Percentiles rank a stretch among this genome's conserved stretches.
Evolutionary conservation across 345 rosid genomes (phyloP).

Genomic region (Citropsis articulata): DNA sequence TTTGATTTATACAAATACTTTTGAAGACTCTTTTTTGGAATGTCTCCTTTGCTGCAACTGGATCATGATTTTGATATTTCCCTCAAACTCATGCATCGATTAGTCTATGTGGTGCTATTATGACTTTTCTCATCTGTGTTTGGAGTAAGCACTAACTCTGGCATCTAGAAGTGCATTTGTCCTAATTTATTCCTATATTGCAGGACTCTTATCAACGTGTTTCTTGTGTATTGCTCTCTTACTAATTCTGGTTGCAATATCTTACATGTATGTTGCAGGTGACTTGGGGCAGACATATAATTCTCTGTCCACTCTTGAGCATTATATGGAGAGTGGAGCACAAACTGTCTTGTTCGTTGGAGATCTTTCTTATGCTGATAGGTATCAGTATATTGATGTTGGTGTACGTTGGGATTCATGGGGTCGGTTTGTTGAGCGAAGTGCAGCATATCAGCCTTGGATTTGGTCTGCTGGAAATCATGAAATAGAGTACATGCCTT

Average conservation of each 20-base stretch:
- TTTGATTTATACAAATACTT: background rate
- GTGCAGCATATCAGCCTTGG: slow-evolving; percentile 97
- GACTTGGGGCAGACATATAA: slow-evolving; percentile 96
- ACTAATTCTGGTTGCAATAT: background rate
- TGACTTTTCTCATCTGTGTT: background rate
- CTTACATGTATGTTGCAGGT: slow-evolving; percentile 43
- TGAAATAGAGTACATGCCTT: slow-evolving; percentile 85
- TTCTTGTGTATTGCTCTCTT: background rate
- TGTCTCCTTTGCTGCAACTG: background rate
- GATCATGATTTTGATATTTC: background rate
- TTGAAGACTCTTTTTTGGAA: background rate
- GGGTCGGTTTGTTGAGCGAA: slow-evolving; percentile 84
- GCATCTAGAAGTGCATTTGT: slow-evolving; percentile 3
- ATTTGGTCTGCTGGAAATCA: slow-evolving; percentile 95
- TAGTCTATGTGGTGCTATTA: background rate
- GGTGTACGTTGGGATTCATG: slow-evolving; percentile 89
- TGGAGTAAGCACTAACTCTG: background rate
- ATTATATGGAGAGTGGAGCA: slow-evolving; percentile 82
- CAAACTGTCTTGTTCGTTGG: slow-evolving; percentile 82
- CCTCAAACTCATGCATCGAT: background rate
- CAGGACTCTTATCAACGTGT: background rate
- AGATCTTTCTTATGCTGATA: slow-evolving; percentile 94
- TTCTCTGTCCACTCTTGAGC: slow-evolving; percentile 86
- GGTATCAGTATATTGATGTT: slow-evolving; percentile 74
- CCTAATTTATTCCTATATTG: background rate